These are phyloP conservation scores for Suaeda aralocaspica DNA, from an alignment of 148 eudicot species.

Conservation along the genomic window DNA sequence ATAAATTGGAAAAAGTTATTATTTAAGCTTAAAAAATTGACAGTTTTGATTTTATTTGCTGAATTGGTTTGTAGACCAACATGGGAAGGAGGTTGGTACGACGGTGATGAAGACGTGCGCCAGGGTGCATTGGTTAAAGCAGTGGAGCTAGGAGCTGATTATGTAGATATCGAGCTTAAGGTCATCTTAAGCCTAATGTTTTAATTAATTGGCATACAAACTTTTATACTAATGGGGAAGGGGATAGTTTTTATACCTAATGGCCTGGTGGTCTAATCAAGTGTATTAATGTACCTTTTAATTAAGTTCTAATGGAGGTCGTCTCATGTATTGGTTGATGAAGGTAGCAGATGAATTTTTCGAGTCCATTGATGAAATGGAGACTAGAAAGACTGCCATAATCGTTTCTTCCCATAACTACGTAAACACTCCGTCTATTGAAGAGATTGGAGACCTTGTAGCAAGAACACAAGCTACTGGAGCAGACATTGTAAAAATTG, in stretches of 20 bases:
- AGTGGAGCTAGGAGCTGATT: background rate
- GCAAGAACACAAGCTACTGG: constrained; percentile 78
- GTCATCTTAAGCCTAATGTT: too few species aligned
- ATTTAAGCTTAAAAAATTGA: too few species aligned
- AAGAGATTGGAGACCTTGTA: constrained; percentile 76
- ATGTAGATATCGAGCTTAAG: too few species aligned
- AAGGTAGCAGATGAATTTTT: constrained; percentile 66
- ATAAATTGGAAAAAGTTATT: too few species aligned
- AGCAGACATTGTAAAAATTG: constrained; percentile 87
- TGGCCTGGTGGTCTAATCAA: too few species aligned
- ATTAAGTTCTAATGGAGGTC: too few species aligned
- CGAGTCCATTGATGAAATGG: constrained; percentile 38
- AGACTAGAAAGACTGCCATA: constrained; percentile 52
- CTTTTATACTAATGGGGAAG: too few species aligned
- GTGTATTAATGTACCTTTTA: too few species aligned
- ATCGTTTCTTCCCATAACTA: constrained; percentile 88
- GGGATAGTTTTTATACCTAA: too few species aligned
- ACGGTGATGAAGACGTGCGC: background rate
- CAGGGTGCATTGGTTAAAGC: background rate
- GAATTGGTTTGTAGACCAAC: background rate
- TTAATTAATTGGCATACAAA: too few species aligned
- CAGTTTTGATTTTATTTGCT: too few species aligned
- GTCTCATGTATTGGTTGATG: too few species aligned
- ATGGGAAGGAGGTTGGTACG: background rate
- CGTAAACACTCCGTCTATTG: constrained; percentile 58